phyloP scores from a whole-genome alignment of 1,139 yeast genomes.

The Sugiyamaella japonica region DNA sequence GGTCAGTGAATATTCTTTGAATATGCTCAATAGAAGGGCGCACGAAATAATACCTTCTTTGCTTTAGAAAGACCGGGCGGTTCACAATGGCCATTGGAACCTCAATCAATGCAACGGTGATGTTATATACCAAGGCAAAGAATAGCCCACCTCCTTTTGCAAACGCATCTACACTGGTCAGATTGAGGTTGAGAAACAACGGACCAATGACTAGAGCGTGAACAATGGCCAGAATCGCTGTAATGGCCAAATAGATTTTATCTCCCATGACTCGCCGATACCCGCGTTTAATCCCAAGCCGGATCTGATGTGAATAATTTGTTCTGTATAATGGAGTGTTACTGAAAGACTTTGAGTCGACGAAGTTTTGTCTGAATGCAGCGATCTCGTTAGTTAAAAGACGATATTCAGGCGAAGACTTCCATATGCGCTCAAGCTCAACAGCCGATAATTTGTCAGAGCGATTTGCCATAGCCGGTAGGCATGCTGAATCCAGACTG shows the following conservation, averaged over 20 bases:
- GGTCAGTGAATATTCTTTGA: conserved; percentile 56
- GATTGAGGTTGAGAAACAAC: conserved; percentile 52
- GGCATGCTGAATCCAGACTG: conserved; percentile 48
- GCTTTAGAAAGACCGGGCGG: conserved; percentile 60
- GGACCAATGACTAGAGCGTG: conserved; percentile 58
- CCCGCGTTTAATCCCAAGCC: conserved; percentile 49
- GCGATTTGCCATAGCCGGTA: not conserved
- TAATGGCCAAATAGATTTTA: conserved; percentile 50
- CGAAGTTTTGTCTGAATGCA: conserved; percentile 43
- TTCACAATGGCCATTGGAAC: conserved; percentile 55
- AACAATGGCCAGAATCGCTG: conserved; percentile 49
- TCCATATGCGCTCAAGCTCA: conserved; percentile 60
- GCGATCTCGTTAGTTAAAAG: conserved; percentile 46
- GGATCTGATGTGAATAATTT: conserved; percentile 49
- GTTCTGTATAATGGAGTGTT: conserved; percentile 48
- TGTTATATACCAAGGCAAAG: conserved; percentile 56
- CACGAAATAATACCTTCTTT: conserved; percentile 59
- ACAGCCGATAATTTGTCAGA: conserved; percentile 47
- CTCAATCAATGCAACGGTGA: conserved; percentile 58
- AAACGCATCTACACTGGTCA: conserved; percentile 52
- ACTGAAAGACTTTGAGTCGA: conserved; percentile 43
- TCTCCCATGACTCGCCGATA: conserved; percentile 57
- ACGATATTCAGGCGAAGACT: conserved; percentile 51
- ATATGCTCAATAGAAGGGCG: conserved; percentile 67
- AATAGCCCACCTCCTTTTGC: conserved; percentile 58